Conservation (phyloP, 2,329 filamentous ascomycete genomes). For the Fusarium marasasianum region DNA sequence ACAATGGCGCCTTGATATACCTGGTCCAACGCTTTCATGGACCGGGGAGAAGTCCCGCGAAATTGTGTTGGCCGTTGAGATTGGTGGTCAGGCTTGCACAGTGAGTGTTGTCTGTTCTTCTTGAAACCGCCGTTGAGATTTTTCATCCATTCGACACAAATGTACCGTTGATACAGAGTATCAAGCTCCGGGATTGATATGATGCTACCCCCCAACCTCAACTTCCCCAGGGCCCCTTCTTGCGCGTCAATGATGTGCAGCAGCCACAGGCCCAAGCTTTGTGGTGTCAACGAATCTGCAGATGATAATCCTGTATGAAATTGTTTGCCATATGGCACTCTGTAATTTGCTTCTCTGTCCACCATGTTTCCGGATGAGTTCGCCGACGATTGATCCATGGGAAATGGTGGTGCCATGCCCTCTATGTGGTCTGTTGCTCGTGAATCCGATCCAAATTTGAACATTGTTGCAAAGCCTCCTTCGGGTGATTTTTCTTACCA, state of each 20-base stretch:
- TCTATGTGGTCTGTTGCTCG: conserved; percentile 15
- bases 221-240: conserved; percentile 36
- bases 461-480: conserved; percentile 10
- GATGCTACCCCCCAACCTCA: conserved; percentile 14
- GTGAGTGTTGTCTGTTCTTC: not conserved
- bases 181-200: conserved; percentile 3
- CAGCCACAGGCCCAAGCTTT: conserved; percentile 41
- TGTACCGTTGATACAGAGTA: not conserved
- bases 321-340: conserved; percentile 24
- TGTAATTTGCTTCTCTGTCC: conserved; percentile 24
- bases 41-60: conserved; percentile 27
- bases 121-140: conserved; percentile 4
- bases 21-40: conserved; percentile 22
- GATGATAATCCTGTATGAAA: conserved; percentile 26
- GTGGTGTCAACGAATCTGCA: conserved; percentile 18
- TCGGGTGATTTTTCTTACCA: conserved; percentile 26
- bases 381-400: conserved; percentile 13
- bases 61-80: conserved; percentile 24
- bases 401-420: conserved; percentile 15
- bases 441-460: not conserved
- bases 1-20: conserved; percentile 12
- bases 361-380: conserved; percentile 4
- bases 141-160: not conserved
- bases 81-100: not conserved
- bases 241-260: conserved; percentile 43